phyloP scores from a whole-genome alignment of 805 yeast species.

The Lipomyces spencermartinsiae region DNA sequence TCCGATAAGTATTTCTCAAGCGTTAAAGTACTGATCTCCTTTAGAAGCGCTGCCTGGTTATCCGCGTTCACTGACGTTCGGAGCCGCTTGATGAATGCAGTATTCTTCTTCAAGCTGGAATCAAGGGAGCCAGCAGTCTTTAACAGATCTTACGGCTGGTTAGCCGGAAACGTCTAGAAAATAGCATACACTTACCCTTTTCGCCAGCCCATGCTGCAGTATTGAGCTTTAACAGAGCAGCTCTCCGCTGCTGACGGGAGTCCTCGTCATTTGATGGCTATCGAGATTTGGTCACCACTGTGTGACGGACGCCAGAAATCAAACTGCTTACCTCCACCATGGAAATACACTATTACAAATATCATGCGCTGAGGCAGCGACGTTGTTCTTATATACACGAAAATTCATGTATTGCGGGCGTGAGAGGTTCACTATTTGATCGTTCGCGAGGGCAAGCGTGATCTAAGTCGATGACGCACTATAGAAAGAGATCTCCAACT shows the following conservation, averaged over 20 bases:
- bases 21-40: constrained; percentile 67
- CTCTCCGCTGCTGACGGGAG: constrained; percentile 9
- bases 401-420: neutral
- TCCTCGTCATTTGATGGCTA: constrained; percentile 4
- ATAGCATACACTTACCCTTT: constrained; percentile 7
- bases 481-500: neutral
- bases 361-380: constrained; percentile 4
- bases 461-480: neutral
- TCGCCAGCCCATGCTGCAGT: constrained; percentile 13
- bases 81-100: constrained; percentile 76
- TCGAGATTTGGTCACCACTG: neutral
- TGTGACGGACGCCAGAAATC: neutral
- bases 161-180: neutral
- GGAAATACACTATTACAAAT: neutral
- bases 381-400: neutral
- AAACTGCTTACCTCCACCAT: constrained; percentile 12
- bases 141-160: constrained; percentile 28
- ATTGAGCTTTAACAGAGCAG: constrained; percentile 11
- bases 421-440: neutral
- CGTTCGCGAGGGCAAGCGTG: neutral
- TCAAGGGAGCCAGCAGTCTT: constrained; percentile 51
- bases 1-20: constrained; percentile 79
- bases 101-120: constrained; percentile 78
- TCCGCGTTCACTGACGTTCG: constrained; percentile 64
- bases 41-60: constrained; percentile 54